A percentile compares a stretch with the other conserved stretches of the same genome.
These are phyloP conservation scores for Kurtzmaniella quercitrusa DNA, from an alignment of 1,139 yeast species.

Conservation along the genomic window DNA sequence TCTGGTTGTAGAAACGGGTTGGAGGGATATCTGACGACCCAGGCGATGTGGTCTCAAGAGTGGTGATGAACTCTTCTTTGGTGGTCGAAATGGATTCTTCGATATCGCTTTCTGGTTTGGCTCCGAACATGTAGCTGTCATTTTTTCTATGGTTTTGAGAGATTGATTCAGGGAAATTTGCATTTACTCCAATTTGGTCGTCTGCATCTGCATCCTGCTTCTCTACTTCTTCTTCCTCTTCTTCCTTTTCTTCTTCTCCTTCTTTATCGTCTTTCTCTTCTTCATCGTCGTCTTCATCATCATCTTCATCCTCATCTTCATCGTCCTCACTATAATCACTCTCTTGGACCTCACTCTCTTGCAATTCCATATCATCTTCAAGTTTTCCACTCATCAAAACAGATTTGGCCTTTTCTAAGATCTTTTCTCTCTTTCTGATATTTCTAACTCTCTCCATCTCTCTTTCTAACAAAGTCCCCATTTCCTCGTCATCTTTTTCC, in stretches of 20 bases:
- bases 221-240: slow-evolving; percentile 16
- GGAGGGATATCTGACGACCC: background rate
- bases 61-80: slow-evolving; percentile 5
- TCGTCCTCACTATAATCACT: slow-evolving; percentile 18
- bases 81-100: slow-evolving; percentile 12
- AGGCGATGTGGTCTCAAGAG: slow-evolving; percentile 1
- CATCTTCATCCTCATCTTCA: slow-evolving; percentile 22
- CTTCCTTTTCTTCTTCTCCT: slow-evolving; percentile 10
- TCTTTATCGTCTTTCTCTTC: slow-evolving; percentile 17
- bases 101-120: slow-evolving; percentile 13
- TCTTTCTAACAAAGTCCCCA: slow-evolving; percentile 54
- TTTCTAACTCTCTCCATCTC: slow-evolving; percentile 55
- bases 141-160: slow-evolving; percentile 18
- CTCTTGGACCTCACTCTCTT: slow-evolving; percentile 19
- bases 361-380: slow-evolving; percentile 14
- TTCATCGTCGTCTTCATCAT: slow-evolving; percentile 15
- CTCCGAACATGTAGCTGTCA: slow-evolving; percentile 38
- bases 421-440: slow-evolving; percentile 48
- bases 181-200: slow-evolving; percentile 14
- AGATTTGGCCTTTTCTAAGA: slow-evolving; percentile 33
- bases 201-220: slow-evolving; percentile 16
- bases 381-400: slow-evolving; percentile 21
- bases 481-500: slow-evolving; percentile 38
- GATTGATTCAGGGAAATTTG: slow-evolving; percentile 13
- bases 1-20: background rate